phyloP scores from a whole-genome alignment of 441 rosid genomes.

The Melianthus villosus region DNA sequence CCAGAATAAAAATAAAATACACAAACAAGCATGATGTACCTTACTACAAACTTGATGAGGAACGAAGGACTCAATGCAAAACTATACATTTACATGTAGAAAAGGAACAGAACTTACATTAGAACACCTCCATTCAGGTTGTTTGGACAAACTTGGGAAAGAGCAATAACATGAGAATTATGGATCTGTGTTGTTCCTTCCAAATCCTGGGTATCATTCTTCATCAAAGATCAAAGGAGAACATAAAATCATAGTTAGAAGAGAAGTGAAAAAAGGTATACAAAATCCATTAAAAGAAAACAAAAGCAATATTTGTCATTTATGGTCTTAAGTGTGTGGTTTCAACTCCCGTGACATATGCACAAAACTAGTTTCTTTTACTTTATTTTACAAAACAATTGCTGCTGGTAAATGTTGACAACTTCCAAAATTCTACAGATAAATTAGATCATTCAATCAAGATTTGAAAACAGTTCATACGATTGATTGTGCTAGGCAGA shows the following conservation, averaged over 20 bases:
- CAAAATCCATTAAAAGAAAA: constrained; percentile 9
- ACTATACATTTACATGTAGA: constrained; percentile 3
- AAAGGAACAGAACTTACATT: constrained; percentile 45
- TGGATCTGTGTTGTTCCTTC: constrained; percentile 55
- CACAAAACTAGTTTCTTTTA: neutral
- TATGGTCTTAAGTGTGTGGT: neutral
- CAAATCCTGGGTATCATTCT: constrained; percentile 64
- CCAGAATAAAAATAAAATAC: too few species aligned
- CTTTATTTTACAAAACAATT: neutral
- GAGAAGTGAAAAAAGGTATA: too few species aligned
- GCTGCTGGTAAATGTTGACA: too few species aligned
- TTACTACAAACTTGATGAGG: too few species aligned
- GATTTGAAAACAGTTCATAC: too few species aligned
- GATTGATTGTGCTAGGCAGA: too few species aligned
- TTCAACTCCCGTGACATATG: neutral
- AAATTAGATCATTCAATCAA: too few species aligned
- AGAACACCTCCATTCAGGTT: constrained; percentile 55
- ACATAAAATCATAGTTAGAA: constrained; percentile 12
- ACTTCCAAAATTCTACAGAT: too few species aligned
- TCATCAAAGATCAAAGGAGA: too few species aligned
- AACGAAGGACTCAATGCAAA: too few species aligned
- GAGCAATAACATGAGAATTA: constrained; percentile 72
- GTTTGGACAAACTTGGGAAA: constrained; percentile 76
- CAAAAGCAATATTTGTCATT: constrained; percentile 1
- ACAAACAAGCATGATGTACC: too few species aligned